A percentile compares a stretch with the other conserved stretches of the same genome.
These are phyloP conservation scores for Monilinia polystroma DNA, from an alignment of 2,329 filamentous ascomycete species.

Conservation along the genomic window DNA sequence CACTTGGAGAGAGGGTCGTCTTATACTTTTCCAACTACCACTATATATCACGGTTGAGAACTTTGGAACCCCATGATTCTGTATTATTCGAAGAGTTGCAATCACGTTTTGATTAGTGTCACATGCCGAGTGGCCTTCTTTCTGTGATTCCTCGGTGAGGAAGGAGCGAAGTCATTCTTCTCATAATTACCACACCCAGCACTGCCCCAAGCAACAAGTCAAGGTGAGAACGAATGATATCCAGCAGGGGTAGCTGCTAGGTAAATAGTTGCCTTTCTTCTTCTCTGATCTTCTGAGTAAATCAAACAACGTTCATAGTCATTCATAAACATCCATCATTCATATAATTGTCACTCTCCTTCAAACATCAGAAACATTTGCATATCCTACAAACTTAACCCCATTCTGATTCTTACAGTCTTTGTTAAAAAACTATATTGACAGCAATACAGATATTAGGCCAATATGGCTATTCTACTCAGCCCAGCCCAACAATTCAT, in stretches of 20 bases:
- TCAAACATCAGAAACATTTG: not conserved
- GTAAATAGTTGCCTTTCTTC: not conserved
- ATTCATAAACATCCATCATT: not conserved
- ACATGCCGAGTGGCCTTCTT: no score
- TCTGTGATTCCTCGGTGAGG: not conserved
- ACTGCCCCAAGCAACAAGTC: not conserved
- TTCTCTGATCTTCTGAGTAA: not conserved
- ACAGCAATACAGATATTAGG: not conserved
- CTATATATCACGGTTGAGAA: no score
- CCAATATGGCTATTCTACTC: not conserved
- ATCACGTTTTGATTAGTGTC: not conserved
- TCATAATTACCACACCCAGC: no score
- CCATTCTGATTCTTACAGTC: not conserved
- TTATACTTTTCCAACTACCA: not conserved
- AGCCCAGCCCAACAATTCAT: not conserved
- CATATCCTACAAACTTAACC: not conserved
- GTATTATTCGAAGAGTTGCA: no score
- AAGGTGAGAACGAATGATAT: not conserved
- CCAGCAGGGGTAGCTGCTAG: not conserved
- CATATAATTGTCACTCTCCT: not conserved
- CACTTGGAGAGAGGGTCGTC: not conserved
- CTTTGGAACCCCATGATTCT: no score
- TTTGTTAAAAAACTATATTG: not conserved
- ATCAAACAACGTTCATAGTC: not conserved
- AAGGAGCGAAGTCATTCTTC: not conserved